Conservation (phyloP, 108 stramenopile genomes). For the Nitzschia inconspicua region DNA sequence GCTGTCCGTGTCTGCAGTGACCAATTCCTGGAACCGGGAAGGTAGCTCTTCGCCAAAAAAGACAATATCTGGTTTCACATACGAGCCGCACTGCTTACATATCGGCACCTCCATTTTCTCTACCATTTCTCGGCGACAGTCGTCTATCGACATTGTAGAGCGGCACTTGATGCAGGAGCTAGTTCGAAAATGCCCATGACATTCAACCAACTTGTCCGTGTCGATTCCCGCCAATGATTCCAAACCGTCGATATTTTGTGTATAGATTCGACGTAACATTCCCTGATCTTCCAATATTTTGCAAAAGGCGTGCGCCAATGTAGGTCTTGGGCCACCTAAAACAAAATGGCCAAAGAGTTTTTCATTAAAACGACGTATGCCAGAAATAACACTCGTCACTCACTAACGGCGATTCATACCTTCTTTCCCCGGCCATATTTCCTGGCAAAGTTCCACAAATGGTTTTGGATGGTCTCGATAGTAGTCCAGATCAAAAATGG, state of each 20-base stretch:
- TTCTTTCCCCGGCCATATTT: constrained; percentile 77
- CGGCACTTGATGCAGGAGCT: constrained; percentile 62
- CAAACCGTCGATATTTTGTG: constrained; percentile 95
- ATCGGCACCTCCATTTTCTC: constrained; percentile 46
- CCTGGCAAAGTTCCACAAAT: constrained; percentile 70
- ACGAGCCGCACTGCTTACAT: constrained; percentile 66
- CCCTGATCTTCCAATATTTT: constrained; percentile 78
- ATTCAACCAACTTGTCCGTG: constrained; percentile 81
- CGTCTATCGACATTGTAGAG: constrained; percentile 37
- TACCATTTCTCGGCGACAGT: constrained; percentile 61
- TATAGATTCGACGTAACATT: constrained; percentile 73
- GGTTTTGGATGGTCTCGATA: constrained; percentile 70
- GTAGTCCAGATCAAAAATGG: constrained; percentile 90
- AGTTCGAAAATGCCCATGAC: constrained; percentile 90
- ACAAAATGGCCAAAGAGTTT: too few species aligned
- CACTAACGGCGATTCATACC: too few species aligned
- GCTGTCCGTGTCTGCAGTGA: constrained; percentile 40
- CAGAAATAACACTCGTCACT: too few species aligned
- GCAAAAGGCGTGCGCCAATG: constrained; percentile 87
- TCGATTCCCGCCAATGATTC: constrained; percentile 81
- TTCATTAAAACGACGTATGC: too few species aligned
- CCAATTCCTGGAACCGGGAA: constrained; percentile 33
- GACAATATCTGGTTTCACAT: constrained; percentile 94
- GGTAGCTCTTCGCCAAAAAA: constrained; percentile 93
- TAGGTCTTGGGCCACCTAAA: constrained; percentile 76